Base-by-base conservation (phyloP, 2,329 filamentous ascomycete genomes). In the Colletotrichum lindemuthianum region DNA sequence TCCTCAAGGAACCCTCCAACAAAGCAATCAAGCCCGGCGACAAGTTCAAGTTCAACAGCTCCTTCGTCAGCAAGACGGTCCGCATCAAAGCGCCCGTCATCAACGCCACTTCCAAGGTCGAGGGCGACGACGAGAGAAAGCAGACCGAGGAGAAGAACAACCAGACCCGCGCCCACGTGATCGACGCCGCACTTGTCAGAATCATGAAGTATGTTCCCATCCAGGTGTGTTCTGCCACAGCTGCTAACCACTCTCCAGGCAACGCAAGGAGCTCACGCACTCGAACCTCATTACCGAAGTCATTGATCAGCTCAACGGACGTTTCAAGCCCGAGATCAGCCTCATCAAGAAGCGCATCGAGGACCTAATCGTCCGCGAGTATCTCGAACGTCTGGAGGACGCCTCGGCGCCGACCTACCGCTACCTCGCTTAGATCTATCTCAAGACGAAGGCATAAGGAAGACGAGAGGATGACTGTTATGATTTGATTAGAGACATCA, bases 11-110 rank as follows among this genome's bases (percentile, higher is more conserved):
- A 33, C 92, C 95, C 0, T 87, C 89, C 77, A 90, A 86, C 69
- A 96, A 95, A 76, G 86, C 89, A 2, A 85, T 96, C 66, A 94
- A 92, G 70, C 77, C 88, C 0, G 88, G 88, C 0, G 95, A 98
- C 75, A 85, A 79, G 33, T 98, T 98, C 76, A 84, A 80, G 8
- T 97, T 94, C 82, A 97, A 98, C 73, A 81, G 89, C 37, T 83
- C 88, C 12, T 98, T 97, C 78, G 83, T 87, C 51, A 94, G 92
- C 78, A 93, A 92, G 73, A 89, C 91, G 53, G 85, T 96, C 72
- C 93, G 92, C 75, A 92, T 97, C 78, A 97, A 97, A 76, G 92
- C 96, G 16, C 92, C 92, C 24, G 90, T 96, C 6, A 91, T 97
- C 69, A 91, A 88, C 53, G 87, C 89, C 1, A 86, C 90, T 15